Percentiles rank a stretch among this genome's conserved stretches.
phyloP scores from a whole-genome alignment of 176 grass and related monocot genomes.

The Elymus sibiricus region DNA sequence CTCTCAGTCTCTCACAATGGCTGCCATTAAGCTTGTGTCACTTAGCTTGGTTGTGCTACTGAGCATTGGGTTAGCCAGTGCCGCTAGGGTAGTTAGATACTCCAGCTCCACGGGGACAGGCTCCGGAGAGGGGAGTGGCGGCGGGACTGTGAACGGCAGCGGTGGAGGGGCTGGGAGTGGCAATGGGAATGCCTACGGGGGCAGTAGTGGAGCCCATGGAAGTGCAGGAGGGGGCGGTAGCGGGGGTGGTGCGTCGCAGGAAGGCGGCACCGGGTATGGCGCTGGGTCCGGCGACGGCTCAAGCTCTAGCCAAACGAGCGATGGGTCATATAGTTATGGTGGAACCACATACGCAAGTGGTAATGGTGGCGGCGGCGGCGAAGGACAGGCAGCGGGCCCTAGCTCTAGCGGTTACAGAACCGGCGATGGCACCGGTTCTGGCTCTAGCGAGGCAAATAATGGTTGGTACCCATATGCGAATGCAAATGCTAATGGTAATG shows the following conservation, averaged over 20 bases:
- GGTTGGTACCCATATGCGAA: not conserved
- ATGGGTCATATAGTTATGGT: not conserved
- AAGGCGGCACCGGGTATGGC: not conserved
- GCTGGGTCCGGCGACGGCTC: not conserved
- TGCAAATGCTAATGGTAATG: constrained; percentile 4
- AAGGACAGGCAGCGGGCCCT: not conserved
- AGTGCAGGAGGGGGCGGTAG: not conserved
- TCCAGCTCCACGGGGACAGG: not conserved
- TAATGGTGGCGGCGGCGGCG: not conserved
- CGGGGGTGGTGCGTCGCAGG: not conserved
- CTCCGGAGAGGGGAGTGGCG: not conserved
- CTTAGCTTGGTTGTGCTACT: constrained; percentile 31
- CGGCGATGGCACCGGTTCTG: not conserved
- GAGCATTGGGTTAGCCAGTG: constrained; percentile 22
- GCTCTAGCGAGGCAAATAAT: not conserved
- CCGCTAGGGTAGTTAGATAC: constrained; percentile 23
- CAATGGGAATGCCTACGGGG: not conserved
- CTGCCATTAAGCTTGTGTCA: constrained; percentile 12
- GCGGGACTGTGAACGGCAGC: not conserved
- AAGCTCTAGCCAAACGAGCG: not conserved
- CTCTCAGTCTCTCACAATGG: constrained; percentile 22
- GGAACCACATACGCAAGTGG: not conserved
- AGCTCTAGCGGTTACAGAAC: not conserved
- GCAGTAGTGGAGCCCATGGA: not conserved
- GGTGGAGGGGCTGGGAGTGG: not conserved